These are phyloP conservation scores for Ceriops zippeliana DNA, from an alignment of 345 rosid genomes.

Conservation along the genomic window DNA sequence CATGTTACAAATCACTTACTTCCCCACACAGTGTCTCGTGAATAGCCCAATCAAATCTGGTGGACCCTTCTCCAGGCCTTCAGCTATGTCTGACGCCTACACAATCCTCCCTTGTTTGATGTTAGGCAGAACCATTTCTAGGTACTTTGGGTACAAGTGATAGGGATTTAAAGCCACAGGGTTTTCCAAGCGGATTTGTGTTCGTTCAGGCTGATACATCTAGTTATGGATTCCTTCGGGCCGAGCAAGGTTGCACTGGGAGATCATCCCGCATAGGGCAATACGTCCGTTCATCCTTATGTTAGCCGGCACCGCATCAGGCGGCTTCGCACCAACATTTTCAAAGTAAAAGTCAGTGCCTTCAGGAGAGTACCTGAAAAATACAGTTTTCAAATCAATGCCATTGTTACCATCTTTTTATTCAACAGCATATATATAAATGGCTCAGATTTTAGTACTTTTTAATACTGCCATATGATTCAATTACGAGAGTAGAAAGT, in stretches of 20 bases:
- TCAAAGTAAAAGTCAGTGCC: constrained; percentile 16
- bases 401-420: neutral
- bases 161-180: neutral
- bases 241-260: constrained; percentile 7
- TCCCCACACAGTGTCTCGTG: neutral
- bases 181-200: neutral
- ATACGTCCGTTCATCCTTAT: constrained; percentile 16
- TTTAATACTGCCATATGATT: no score
- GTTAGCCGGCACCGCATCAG: constrained; percentile 15
- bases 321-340: constrained; percentile 22
- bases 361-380: constrained; percentile 12
- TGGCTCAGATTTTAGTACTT: no score
- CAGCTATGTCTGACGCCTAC: constrained; percentile 9
- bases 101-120: constrained; percentile 12
- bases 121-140: constrained; percentile 14
- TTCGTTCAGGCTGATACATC: neutral
- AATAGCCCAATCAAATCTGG: constrained; percentile 20
- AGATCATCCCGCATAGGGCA: constrained; percentile 15
- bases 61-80: constrained; percentile 17
- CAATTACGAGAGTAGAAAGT: no score
- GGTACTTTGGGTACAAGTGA: constrained; percentile 8
- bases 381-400: constrained; percentile 3
- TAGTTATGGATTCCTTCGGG: constrained; percentile 5
- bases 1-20: neutral
- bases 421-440: no score